Conservation (phyloP, 441 rosid species). For the Croton laevigatus region DNA sequence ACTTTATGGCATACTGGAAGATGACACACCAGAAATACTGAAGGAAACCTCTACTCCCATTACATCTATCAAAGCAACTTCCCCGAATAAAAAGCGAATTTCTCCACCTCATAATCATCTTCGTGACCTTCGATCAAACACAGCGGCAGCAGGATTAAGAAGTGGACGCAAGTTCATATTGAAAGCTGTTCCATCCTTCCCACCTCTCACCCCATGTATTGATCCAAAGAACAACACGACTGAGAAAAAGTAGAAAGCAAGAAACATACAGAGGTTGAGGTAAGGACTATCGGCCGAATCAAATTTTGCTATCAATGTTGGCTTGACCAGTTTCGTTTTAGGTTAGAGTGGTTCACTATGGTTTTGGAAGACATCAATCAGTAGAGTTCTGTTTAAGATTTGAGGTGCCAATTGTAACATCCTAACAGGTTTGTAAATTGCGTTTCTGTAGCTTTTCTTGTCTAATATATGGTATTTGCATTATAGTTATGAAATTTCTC, state of each 20-base stretch:
- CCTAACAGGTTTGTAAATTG: constrained; percentile 8
- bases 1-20: constrained; percentile 30
- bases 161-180: constrained; percentile 60
- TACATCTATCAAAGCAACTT: constrained; percentile 42
- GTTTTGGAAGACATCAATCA: background rate
- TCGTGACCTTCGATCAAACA: constrained; percentile 33
- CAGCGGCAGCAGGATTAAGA: constrained; percentile 40
- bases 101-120: constrained; percentile 43
- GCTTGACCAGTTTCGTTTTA: background rate
- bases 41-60: constrained; percentile 34
- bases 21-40: constrained; percentile 52
- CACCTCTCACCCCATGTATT: constrained; percentile 49
- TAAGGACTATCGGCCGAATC: constrained; percentile 2
- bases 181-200: constrained; percentile 54
- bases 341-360: background rate
- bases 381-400: background rate
- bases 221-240: constrained; percentile 25
- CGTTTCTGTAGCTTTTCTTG: background rate
- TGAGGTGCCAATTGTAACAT: background rate
- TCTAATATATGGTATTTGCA: background rate
- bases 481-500: background rate
- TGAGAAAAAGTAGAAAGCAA: constrained; percentile 20
- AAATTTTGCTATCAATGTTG: background rate
- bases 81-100: constrained; percentile 54
- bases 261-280: background rate